Conservation (phyloP, 192 early-diverging fungal species). For the Coemansia sp. region DNA sequence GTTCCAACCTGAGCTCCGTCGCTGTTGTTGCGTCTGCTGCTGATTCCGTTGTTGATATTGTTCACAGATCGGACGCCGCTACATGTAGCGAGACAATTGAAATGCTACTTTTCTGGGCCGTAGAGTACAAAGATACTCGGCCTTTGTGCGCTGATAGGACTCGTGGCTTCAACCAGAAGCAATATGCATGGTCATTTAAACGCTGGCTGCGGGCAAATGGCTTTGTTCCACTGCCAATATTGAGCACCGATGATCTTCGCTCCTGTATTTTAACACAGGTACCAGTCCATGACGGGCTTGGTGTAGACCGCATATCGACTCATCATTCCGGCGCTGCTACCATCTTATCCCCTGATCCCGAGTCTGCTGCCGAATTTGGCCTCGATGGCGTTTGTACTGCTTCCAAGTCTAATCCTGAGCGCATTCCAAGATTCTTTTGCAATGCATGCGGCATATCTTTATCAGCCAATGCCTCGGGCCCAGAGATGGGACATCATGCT, state of each 20-base stretch:
- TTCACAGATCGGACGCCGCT: slow-evolving; percentile 4
- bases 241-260: slow-evolving; percentile 13
- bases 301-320: background rate
- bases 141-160: background rate
- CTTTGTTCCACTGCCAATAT: slow-evolving; percentile 29
- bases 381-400: background rate
- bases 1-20: background rate
- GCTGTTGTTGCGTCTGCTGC: background rate
- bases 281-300: background rate
- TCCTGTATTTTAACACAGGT: slow-evolving; percentile 5
- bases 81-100: slow-evolving; percentile 10
- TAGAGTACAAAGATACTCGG: background rate
- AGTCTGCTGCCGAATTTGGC: background rate
- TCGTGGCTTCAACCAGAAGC: background rate
- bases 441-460: slow-evolving; percentile 1
- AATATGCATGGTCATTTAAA: slow-evolving; percentile 24
- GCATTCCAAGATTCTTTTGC: slow-evolving; percentile 11
- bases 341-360: background rate
- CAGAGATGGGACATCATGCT: background rate
- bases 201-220: slow-evolving; percentile 29
- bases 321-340: background rate
- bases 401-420: slow-evolving; percentile 1
- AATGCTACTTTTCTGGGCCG: slow-evolving; percentile 11
- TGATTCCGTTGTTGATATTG: background rate
- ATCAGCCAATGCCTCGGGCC: background rate